These are phyloP conservation scores for Aureobasidium melanogenum DNA, from an alignment of 2,329 filamentous ascomycete genomes.

Conservation along the genomic window DNA sequence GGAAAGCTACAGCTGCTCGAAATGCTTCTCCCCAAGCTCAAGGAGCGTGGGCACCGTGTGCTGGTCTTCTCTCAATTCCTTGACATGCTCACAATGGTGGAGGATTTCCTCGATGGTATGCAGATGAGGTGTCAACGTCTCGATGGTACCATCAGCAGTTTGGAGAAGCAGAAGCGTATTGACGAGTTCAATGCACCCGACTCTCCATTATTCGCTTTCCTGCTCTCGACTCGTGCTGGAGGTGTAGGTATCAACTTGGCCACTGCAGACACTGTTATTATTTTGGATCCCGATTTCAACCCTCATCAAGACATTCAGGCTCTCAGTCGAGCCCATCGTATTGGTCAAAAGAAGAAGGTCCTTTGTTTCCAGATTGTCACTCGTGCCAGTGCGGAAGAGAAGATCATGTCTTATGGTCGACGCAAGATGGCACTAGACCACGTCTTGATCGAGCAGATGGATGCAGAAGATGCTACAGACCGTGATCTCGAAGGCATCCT, in stretches of 20 bases:
- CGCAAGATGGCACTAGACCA: conserved; percentile 96
- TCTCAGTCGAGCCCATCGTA: conserved; percentile 85
- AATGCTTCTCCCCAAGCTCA: conserved; percentile 77
- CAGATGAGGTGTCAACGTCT: conserved; percentile 67
- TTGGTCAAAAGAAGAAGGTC: conserved; percentile 93
- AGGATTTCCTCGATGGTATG: conserved; percentile 79
- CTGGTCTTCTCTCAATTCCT: conserved; percentile 96
- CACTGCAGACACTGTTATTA: conserved; percentile 95
- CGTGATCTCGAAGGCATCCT: conserved; percentile 82
- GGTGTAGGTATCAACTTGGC: conserved; percentile 97
- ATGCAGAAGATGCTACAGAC: conserved; percentile 67
- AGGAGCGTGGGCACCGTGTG: conserved; percentile 78
- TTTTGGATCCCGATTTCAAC: conserved; percentile 94
- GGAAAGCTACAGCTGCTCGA: conserved; percentile 79
- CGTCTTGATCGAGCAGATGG: conserved; percentile 86
- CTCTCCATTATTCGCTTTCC: conserved; percentile 77
- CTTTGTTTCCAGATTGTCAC: conserved; percentile 93
- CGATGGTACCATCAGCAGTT: conserved; percentile 70
- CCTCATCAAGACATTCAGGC: conserved; percentile 97
- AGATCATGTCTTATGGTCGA: conserved; percentile 89
- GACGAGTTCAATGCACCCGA: conserved; percentile 84
- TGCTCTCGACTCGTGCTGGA: conserved; percentile 87
- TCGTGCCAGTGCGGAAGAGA: conserved; percentile 80
- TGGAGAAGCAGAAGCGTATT: conserved; percentile 90
- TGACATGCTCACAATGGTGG: conserved; percentile 73